Base-by-base conservation (phyloP, 768 basidiomycete species). In the Mycena vitilis region DNA sequence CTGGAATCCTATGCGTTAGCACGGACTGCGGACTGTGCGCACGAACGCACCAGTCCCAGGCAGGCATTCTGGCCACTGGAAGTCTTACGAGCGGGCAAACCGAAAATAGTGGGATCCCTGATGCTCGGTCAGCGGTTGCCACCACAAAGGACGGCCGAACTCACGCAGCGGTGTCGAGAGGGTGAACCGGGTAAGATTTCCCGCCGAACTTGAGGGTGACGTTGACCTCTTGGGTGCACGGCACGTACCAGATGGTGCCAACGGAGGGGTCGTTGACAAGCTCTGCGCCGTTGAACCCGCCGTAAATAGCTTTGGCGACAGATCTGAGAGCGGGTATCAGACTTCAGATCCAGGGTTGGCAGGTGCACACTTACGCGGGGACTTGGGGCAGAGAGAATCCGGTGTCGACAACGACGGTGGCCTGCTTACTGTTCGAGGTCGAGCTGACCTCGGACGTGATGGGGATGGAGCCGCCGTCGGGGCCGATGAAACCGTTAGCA, bases 231-330 rank as follows among this genome's bases (percentile, higher is more conserved):
- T 93, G 91, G 6, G 84, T 86, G 74, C 93, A 95, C 3, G 93
- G 94, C 0, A 95, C 78, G 2, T 87, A 84, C 94, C 94, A 95
- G 65, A 87, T 83, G 66, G 88, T 81, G 47, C 81, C 83, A 9
- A 77, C 73, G 11, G 81, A 69, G 12, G 60, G 40, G 71, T 89
- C 88, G 78, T 90, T 94, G 58, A 84, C 82, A 11, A 71, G 70
- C 44, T 65, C 58, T 8, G 94, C 92, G 37, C 90, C 92, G 63
- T 85, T 87, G 12, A 94, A 91, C 45, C 91, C 87, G 13, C 93
- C 91, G 73, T 95, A 95, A 69, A 95, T 93, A 22, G 90, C 90
- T 71, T 95, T 91, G 7, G 92, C 87, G 68, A 94, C 84, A n/a
- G 83, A 81, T 37, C 91, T 89, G 11, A 91, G 90, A 42, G 93